Conservation (phyloP, 2,329 filamentous ascomycete genomes). For the Didymella segeticola region DNA sequence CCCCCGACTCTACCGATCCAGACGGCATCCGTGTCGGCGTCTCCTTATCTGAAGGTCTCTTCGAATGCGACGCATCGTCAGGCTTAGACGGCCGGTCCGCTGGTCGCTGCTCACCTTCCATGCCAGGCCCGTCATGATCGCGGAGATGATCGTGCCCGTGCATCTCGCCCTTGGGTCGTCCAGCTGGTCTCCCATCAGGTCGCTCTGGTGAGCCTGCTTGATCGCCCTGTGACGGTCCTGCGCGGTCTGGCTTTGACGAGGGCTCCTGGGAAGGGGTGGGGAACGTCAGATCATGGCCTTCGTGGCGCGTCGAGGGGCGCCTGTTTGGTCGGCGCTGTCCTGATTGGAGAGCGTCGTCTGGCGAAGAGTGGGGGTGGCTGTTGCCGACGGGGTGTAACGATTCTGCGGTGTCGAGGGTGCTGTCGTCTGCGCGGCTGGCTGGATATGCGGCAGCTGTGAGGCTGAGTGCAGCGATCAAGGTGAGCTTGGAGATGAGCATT, state of each 20-base stretch:
- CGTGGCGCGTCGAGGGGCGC: neutral
- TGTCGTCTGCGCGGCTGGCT: neutral
- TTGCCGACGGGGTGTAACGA: neutral
- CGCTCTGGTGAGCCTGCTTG: neutral
- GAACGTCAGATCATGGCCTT: neutral
- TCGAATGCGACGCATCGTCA: neutral
- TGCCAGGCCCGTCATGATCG: neutral
- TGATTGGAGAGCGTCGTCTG: neutral
- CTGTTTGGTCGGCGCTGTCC: neutral
- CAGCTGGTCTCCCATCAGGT: neutral
- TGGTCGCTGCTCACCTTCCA: neutral
- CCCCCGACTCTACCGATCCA: neutral
- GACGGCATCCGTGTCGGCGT: neutral
- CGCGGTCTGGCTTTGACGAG: neutral
- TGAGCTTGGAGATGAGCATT: conserved; percentile 3
- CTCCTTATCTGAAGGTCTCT: neutral
- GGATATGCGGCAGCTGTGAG: conserved; percentile 1
- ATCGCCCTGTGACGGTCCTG: neutral
- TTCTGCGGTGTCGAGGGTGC: neutral
- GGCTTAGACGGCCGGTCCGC: neutral
- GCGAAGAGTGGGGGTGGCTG: neutral
- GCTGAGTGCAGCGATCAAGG: neutral
- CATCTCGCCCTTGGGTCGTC: neutral
- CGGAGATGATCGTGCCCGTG: neutral
- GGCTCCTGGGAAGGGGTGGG: neutral